Percentiles rank a stretch among this genome's conserved stretches.
phyloP scores from a whole-genome alignment of 2,329 filamentous ascomycete species.

The Graphiopsis chlorocephala region DNA sequence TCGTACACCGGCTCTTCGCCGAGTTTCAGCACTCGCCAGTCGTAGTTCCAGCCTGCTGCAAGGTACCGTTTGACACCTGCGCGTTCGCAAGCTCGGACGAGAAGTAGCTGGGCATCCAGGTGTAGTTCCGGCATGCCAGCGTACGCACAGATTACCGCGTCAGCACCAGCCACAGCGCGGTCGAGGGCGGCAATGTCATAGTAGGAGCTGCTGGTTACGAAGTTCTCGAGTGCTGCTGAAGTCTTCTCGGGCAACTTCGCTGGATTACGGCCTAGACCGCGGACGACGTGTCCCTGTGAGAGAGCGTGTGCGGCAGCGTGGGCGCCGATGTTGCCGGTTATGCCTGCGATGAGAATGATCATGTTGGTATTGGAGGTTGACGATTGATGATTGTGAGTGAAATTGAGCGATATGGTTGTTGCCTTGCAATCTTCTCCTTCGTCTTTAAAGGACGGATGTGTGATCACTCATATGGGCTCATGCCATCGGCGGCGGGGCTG shows the following conservation, averaged over 20 bases:
- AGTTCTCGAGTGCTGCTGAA: constrained; percentile 8
- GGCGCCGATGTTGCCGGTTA: constrained; percentile 17
- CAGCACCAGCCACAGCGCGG: constrained; percentile 10
- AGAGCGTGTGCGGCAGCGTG: constrained; percentile 28
- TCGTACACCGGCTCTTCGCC: constrained; percentile 16
- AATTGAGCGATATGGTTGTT: not conserved
- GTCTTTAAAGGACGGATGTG: not conserved
- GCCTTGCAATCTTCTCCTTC: not conserved
- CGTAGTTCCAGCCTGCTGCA: constrained; percentile 17
- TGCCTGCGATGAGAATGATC: constrained; percentile 16
- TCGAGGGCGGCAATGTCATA: constrained; percentile 18
- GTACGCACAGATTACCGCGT: constrained; percentile 19
- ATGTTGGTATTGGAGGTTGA: not conserved
- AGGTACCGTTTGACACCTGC: constrained; percentile 14
- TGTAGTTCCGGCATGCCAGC: constrained; percentile 16
- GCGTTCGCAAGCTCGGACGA: constrained; percentile 17
- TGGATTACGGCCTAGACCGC: constrained; percentile 48
- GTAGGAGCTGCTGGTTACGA: constrained; percentile 14
- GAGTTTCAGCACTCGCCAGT: constrained; percentile 16
- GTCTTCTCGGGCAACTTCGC: constrained; percentile 39
- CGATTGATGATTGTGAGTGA: not conserved
- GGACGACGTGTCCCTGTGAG: constrained; percentile 35
- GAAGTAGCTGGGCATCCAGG: constrained; percentile 18
- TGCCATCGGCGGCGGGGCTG: not conserved
- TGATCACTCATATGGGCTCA: not conserved